Percentiles rank a stretch among this genome's conserved stretches.
Conservation (phyloP, 164 flowering plant species). For the Vitis riparia region DNA sequence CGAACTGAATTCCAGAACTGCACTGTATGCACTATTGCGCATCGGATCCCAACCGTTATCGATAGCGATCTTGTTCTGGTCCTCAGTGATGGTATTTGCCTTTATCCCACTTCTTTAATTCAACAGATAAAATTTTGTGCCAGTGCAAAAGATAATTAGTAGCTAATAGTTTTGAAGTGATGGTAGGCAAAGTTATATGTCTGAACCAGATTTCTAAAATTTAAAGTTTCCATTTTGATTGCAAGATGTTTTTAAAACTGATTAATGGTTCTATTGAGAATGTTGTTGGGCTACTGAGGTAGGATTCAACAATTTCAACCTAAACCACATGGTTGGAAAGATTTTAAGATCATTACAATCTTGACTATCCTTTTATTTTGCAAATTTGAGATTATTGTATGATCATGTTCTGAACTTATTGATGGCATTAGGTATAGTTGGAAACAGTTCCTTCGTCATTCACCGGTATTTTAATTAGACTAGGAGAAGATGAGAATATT, state of each 20-base stretch:
- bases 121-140: neutral
- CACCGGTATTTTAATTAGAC: no score
- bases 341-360: no score
- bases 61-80: slow-evolving; percentile 97
- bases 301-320: no score
- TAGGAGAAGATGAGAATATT: no score
- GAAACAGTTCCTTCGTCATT: no score
- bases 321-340: no score
- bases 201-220: neutral
- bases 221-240: neutral
- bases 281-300: no score
- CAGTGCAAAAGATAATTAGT: neutral
- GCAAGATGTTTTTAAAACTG: neutral
- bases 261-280: no score
- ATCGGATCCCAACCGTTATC: slow-evolving; percentile 95
- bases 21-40: slow-evolving; percentile 96
- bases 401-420: no score
- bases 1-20: slow-evolving; percentile 84
- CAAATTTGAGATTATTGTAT: no score
- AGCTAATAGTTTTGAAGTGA: neutral
- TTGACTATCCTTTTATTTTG: no score
- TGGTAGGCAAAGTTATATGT: neutral
- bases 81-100: slow-evolving; percentile 88
- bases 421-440: no score
- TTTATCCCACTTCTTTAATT: neutral